Evolutionary conservation across 345 rosid genomes (phyloP).

Genomic region (Linum tenue): DNA sequence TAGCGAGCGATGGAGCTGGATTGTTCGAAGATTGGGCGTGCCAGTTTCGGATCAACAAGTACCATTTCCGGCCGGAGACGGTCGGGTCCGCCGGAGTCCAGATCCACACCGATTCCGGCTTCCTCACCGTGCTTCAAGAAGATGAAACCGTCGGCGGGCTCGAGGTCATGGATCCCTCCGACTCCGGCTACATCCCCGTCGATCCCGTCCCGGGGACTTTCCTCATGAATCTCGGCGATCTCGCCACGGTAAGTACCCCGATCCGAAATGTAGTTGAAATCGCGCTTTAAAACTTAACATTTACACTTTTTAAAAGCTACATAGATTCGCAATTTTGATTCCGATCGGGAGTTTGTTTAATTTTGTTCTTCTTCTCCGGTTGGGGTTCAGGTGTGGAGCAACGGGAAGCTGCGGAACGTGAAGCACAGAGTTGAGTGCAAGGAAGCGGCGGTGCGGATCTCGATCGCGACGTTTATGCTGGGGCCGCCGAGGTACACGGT

Average conservation of each 20-base stretch:
- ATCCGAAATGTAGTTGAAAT: neutral
- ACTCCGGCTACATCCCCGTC: conserved; percentile 39
- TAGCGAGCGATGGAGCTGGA: conserved; percentile 10
- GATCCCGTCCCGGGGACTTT: conserved; percentile 60
- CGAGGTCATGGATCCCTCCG: conserved; percentile 50
- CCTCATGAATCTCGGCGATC: conserved; percentile 67
- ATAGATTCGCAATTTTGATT: no score
- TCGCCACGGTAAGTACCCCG: conserved; percentile 34
- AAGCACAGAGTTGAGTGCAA: conserved; percentile 69
- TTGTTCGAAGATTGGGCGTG: conserved; percentile 59
- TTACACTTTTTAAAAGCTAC: no score
- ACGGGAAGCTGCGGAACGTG: conserved; percentile 57
- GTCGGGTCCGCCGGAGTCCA: conserved; percentile 68
- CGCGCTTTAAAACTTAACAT: no score
- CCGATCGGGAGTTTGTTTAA: neutral
- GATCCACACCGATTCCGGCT: conserved; percentile 66
- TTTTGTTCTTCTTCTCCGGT: neutral
- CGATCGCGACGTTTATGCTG: conserved; percentile 63
- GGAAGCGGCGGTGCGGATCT: conserved; percentile 40
- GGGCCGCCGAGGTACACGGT: conserved; percentile 46
- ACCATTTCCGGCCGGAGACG: conserved; percentile 51
- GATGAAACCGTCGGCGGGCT: conserved; percentile 67
- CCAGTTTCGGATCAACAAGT: conserved; percentile 78
- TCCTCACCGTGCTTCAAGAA: conserved; percentile 68
- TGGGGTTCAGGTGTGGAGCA: conserved; percentile 51